phyloP scores from a whole-genome alignment of 108 stramenopile genomes.

The Fragilariopsis cylindrus region DNA sequence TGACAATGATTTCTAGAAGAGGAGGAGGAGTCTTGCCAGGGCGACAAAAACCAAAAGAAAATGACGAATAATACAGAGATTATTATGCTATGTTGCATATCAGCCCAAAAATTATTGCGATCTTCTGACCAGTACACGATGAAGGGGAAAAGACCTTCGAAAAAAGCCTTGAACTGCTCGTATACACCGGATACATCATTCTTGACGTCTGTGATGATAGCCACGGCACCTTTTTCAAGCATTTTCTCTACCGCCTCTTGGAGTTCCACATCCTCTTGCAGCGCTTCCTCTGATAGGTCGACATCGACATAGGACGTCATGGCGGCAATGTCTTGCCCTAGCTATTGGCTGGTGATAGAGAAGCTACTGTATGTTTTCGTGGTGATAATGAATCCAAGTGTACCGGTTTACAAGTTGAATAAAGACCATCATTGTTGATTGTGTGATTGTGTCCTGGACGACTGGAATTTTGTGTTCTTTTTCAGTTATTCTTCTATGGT shows the following conservation, averaged over 20 bases:
- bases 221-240: constrained; percentile 35
- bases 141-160: constrained; percentile 38
- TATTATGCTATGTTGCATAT: constrained; percentile 27
- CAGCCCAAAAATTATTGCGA: constrained; percentile 20
- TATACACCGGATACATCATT: constrained; percentile 34
- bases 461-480: no score
- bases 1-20: constrained; percentile 10
- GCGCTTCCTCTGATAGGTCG: constrained; percentile 39
- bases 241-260: constrained; percentile 45
- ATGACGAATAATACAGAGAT: constrained; percentile 26
- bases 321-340: not conserved
- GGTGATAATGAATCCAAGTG: no score
- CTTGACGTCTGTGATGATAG: constrained; percentile 37
- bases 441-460: no score
- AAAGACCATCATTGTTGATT: no score
- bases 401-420: no score
- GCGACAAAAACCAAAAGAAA: constrained; percentile 33
- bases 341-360: constrained; percentile 40
- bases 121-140: constrained; percentile 36
- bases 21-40: constrained; percentile 18
- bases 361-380: constrained; percentile 19
- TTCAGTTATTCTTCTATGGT: no score
- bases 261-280: constrained; percentile 48
- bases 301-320: constrained; percentile 36
- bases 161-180: constrained; percentile 2